A percentile compares a stretch with the other conserved stretches of the same genome.
Conservation (phyloP, 2,329 filamentous ascomycete genomes). For the Aspergillus amoenus region DNA sequence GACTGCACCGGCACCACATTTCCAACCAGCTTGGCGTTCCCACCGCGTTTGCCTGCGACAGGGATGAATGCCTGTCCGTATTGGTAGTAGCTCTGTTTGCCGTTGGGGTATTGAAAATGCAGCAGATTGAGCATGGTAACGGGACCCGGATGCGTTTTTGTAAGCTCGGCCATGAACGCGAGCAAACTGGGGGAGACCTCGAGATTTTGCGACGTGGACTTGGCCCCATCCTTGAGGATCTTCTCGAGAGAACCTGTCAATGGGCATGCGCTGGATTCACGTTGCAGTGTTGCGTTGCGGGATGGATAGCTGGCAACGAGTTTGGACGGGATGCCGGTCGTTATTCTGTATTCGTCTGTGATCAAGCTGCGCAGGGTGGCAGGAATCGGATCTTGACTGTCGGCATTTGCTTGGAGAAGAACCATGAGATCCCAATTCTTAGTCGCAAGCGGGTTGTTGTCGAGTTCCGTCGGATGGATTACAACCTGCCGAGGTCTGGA, state of each 20-base stretch:
- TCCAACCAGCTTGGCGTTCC: conserved; percentile 62
- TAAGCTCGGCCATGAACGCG: conserved; percentile 48
- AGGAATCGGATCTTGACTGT: conserved; percentile 21
- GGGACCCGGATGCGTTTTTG: conserved; percentile 37
- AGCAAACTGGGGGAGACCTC: conserved; percentile 55
- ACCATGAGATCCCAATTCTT: conserved; percentile 38
- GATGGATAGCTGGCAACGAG: conserved; percentile 29
- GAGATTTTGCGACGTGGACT: conserved; percentile 48
- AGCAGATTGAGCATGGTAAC: conserved; percentile 66
- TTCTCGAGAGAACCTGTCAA: conserved; percentile 30
- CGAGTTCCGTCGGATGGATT: conserved; percentile 35
- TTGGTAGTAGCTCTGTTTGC: conserved; percentile 54
- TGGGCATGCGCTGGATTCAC: conserved; percentile 15
- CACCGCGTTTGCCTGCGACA: conserved; percentile 56
- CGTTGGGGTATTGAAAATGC: conserved; percentile 52
- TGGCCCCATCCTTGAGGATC: conserved; percentile 14
- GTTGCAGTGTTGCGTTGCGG: conserved; percentile 24
- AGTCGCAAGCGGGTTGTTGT: conserved; percentile 26
- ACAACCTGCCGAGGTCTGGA: conserved; percentile 38
- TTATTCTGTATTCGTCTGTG: conserved; percentile 31
- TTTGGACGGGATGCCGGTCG: conserved; percentile 37
- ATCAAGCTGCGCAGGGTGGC: conserved; percentile 17
- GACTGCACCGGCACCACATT: conserved; percentile 46
- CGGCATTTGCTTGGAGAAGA: conserved; percentile 24
- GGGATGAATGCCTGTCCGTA: conserved; percentile 51